Evolutionary conservation across 257 asterid genomes (phyloP), one percentile per base, ranked within the genome.

Genomic region (Dorcoceras hygrometricum): DNA sequence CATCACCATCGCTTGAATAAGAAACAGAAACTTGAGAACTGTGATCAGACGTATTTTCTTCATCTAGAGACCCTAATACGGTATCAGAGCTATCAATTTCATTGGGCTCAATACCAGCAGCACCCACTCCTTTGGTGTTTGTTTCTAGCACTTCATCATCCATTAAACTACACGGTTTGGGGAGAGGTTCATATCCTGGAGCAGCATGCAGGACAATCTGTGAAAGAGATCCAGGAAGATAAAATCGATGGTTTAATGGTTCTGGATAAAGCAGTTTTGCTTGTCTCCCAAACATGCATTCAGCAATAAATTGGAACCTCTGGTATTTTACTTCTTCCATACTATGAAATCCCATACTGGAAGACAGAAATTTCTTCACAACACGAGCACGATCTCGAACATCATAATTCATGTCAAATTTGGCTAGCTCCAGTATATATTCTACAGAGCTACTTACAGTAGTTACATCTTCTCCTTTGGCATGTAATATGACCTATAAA

Each of bases 181-280:
- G 99, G 59, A 94, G 96, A 79, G 96, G 96, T 82, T 88, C 97
- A 62, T 94, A 94, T 72, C 99, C 96, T 12, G 99, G 97, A 85
- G 99, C 99, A 69, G 99, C 99, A 73, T 94, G 99, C 80, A 94
- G 90, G 59, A 94, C 96, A 63, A 94, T 81, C 82, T 88, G 99
- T 16, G 99, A 94, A 71, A 94, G 96, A 77, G 99, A 86, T 54
- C 99, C 99, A 46, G 99, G 99, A 60, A 94, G 95, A 87, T 94
- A 94, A 75, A 90, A 85, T 26, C 88, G 82, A 78, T 75, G 83
- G 70, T 78, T 84, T 67, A 77, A 77, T 61, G 90, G 79, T 77
- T 86, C 90, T 18, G 84, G 63, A 27, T 71, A 66, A 6, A 77
- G 76, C 26, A 70, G 77, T 76, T 89, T 81, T 25, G 67, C 64